Conservation (phyloP, 2,329 filamentous ascomycete species). For the Dactylellina cionopaga region DNA sequence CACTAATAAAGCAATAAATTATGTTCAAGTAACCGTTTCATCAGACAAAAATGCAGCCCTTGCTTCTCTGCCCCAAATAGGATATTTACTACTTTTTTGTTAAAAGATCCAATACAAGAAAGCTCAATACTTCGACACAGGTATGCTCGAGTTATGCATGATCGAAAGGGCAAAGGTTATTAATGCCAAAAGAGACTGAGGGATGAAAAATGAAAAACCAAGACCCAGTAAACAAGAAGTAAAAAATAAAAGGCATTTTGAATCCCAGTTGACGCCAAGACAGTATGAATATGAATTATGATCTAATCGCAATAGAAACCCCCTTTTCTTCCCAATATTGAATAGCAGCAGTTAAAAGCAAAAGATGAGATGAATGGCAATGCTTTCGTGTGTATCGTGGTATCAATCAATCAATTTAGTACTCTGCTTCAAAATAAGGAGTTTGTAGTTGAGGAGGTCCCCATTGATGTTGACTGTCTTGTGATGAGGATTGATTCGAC, state of each 20-base stretch:
- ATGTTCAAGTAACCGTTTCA: constrained; percentile 52
- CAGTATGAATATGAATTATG: constrained; percentile 46
- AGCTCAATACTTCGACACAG: constrained; percentile 21
- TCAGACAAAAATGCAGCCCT: constrained; percentile 50
- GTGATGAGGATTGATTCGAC: constrained; percentile 51
- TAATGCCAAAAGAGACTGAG: constrained; percentile 35
- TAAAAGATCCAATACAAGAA: constrained; percentile 8
- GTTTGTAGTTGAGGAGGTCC: constrained; percentile 50
- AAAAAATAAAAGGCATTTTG: constrained; percentile 45
- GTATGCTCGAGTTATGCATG: constrained; percentile 14
- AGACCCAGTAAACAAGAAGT: constrained; percentile 11
- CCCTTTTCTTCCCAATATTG: constrained; percentile 39
- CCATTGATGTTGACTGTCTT: constrained; percentile 50
- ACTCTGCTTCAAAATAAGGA: constrained; percentile 52
- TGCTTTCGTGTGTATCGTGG: constrained; percentile 52
- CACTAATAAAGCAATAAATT: constrained; percentile 39
- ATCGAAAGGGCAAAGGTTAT: constrained; percentile 27
- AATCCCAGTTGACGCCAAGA: constrained; percentile 53
- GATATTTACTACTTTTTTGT: constrained; percentile 15
- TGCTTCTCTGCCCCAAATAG: constrained; percentile 28
- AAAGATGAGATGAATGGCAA: constrained; percentile 47
- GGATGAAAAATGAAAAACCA: neutral
- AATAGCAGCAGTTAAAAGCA: constrained; percentile 48
- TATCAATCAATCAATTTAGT: constrained; percentile 44
- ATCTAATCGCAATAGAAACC: constrained; percentile 50